phyloP scores from a whole-genome alignment of 2,329 filamentous ascomycete genomes.

The Cephalotrichum gorgonifer region DNA sequence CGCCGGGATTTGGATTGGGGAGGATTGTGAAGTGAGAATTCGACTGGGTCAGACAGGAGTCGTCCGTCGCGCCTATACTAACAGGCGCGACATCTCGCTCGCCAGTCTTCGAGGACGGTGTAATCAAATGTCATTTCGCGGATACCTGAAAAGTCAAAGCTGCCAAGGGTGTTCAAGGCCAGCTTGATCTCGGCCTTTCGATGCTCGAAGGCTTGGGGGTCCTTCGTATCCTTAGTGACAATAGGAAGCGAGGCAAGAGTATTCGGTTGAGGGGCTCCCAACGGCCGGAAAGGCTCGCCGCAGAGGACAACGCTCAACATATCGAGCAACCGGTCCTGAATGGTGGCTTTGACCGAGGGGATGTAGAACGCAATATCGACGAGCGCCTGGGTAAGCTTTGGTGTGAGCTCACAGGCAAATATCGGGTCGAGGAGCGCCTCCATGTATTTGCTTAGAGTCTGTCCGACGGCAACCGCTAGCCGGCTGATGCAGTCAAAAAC shows the following conservation, averaged over 20 bases:
- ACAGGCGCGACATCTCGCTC: not conserved
- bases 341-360: slow-evolving; percentile 81
- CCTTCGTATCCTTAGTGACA: slow-evolving; percentile 78
- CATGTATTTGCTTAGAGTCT: slow-evolving; percentile 97
- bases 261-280: slow-evolving; percentile 79
- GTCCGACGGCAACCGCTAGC: slow-evolving; percentile 86
- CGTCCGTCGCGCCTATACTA: slow-evolving; percentile 1
- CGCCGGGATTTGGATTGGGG: not conserved
- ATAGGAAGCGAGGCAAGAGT: slow-evolving; percentile 72
- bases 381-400: slow-evolving; percentile 86
- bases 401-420: slow-evolving; percentile 89
- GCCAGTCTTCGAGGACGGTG: not conserved
- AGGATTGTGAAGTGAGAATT: not conserved
- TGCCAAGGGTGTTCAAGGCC: slow-evolving; percentile 90
- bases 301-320: slow-evolving; percentile 92
- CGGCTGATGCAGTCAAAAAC: slow-evolving; percentile 98
- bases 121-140: not conserved
- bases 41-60: not conserved
- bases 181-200: slow-evolving; percentile 82
- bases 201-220: slow-evolving; percentile 69
- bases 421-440: slow-evolving; percentile 91
- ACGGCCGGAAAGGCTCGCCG: slow-evolving; percentile 80
- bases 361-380: slow-evolving; percentile 99
- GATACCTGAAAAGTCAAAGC: slow-evolving; percentile 71
- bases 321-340: slow-evolving; percentile 87